Percentiles rank a stretch among this genome's conserved stretches.
Conservation (phyloP, 1,284 basidiomycete species). For the Apiotrichum gracile region DNA sequence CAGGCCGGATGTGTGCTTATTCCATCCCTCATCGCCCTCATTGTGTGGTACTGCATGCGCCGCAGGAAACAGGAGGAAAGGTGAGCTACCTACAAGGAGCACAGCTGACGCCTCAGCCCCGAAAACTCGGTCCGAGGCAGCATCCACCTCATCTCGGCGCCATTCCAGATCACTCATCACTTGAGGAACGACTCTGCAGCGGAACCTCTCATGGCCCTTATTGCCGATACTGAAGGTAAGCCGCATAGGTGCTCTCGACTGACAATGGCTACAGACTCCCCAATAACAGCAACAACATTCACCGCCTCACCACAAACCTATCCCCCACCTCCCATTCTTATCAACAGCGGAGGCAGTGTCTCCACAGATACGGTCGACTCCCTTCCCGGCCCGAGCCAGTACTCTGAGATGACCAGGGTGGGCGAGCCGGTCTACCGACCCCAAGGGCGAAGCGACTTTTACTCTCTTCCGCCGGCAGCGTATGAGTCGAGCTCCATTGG, state of each 20-base stretch:
- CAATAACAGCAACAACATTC: too few species aligned
- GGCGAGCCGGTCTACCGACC: not conserved
- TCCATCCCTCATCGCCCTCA: not conserved
- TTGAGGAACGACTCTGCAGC: not conserved
- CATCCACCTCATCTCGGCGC: not conserved
- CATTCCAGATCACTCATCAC: not conserved
- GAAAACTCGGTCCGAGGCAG: not conserved
- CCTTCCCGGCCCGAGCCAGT: too few species aligned
- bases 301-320: too few species aligned
- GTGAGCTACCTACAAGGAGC: too few species aligned
- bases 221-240: not conserved
- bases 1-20: not conserved
- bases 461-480: not conserved
- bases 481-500: not conserved
- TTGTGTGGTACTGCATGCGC: not conserved
- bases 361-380: too few species aligned
- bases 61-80: too few species aligned
- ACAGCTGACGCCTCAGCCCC: not conserved
- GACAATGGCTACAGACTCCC: not conserved
- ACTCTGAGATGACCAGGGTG: too few species aligned
- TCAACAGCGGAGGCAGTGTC: too few species aligned
- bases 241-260: not conserved
- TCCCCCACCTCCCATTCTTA: too few species aligned
- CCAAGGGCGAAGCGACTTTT: too few species aligned
- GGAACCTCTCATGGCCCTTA: not conserved